Evolutionary conservation across 257 asterid genomes (phyloP), one percentile per base, ranked within the genome.

Genomic region (Ajuga chamaepitys): DNA sequence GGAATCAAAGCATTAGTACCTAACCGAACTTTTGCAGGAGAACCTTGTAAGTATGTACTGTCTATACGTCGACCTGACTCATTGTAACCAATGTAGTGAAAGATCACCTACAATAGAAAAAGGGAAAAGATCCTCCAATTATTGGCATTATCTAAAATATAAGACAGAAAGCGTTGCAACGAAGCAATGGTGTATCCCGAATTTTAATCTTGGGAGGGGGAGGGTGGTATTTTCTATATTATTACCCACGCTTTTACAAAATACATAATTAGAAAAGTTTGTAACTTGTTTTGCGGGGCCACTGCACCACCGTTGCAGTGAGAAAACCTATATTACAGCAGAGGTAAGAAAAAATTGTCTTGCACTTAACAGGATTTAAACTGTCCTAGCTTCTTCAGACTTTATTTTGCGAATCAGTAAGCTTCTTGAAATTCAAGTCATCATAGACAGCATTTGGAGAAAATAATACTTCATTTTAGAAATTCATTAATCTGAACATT

Each of bases 61-160:
- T 94, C 99, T 60, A 94, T 90, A 66, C 99, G 97, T 8, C 97
- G 83, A 18, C 99, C 97, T 1, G 96, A 88, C 81, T 94, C 99
- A 24, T 94, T 94, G 75, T 94, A 94, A 57, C 99, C 99, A 56
- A 85, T 57, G 61, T 94, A 94, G 70, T 94, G 95, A 79, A 94
- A 94, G 10, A 70, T 88, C 73, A 94, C 97, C 99, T 94, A 77
- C 68, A 75, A 44, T 48, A 12, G 50, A 38, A 67, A 58, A 44
- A 30, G 18, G 46, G 22, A 38, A 51, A 41, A 20, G 8, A 60
- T 17, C 30, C 34, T 48, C 26, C 54, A 40, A 22, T 60, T 64
- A 40, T 30, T 58, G 40, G 41, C 66, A 34, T 53, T n/a, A 32
- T 45, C 50, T 8, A 30, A n/a, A 7, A 10, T 21, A 34, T 54